Conservation (phyloP, 768 basidiomycete species). For the Psilocybe cyanescens region DNA sequence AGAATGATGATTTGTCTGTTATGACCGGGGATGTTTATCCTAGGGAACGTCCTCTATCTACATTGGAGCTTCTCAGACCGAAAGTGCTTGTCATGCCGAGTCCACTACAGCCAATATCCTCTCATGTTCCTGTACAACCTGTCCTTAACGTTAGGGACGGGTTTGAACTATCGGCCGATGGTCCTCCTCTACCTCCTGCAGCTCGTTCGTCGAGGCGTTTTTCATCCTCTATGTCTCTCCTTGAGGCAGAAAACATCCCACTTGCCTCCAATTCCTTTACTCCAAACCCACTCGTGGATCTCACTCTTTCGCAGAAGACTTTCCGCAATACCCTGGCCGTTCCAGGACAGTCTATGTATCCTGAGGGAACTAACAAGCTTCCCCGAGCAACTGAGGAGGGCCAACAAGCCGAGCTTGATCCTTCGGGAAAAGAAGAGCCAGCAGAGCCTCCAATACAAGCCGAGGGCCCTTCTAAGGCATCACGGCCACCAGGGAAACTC, state of each 20-base stretch:
- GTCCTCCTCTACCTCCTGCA: slow-evolving; percentile 77
- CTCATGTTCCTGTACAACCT: slow-evolving; percentile 36
- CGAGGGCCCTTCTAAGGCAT: slow-evolving; percentile 36
- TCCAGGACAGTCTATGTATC: slow-evolving; percentile 69
- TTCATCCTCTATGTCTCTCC: slow-evolving; percentile 40
- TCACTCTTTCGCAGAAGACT: slow-evolving; percentile 81
- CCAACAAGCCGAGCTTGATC: slow-evolving; percentile 65
- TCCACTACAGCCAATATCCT: slow-evolving; percentile 63
- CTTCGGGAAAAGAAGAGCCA: slow-evolving; percentile 40
- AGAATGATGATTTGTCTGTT: slow-evolving; percentile 52
- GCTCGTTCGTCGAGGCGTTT: slow-evolving; percentile 60
- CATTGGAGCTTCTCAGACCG: slow-evolving; percentile 80
- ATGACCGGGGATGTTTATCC: slow-evolving; percentile 40
- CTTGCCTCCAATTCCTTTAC: slow-evolving; percentile 70
- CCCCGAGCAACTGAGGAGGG: slow-evolving; percentile 81
- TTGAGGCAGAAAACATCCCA: slow-evolving; percentile 33
- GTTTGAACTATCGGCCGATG: slow-evolving; percentile 69
- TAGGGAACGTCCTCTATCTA: slow-evolving; percentile 68
- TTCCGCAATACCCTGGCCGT: slow-evolving; percentile 82
- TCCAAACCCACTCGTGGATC: slow-evolving; percentile 74
- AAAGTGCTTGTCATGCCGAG: slow-evolving; percentile 96
- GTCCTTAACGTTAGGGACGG: slow-evolving; percentile 49
- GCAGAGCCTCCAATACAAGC: slow-evolving; percentile 29
- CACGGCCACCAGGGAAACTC: slow-evolving; percentile 77
- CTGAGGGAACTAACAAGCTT: slow-evolving; percentile 58